phyloP scores from a whole-genome alignment of 2,329 filamentous ascomycete genomes.

The Orbilia brochopaga region DNA sequence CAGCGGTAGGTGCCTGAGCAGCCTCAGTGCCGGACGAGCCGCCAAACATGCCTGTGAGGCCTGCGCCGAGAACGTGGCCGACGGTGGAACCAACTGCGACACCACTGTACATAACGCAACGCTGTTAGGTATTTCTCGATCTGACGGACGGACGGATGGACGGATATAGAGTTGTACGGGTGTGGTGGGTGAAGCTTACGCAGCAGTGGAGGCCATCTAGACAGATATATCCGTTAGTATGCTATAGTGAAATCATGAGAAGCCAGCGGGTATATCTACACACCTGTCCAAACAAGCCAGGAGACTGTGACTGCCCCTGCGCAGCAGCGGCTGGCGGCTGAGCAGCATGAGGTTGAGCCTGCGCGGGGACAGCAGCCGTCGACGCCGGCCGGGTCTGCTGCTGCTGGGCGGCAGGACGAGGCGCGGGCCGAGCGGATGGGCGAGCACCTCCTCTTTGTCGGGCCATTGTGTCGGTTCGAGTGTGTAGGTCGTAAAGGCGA shows the following conservation, averaged over 20 bases:
- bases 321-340: conserved; percentile 59
- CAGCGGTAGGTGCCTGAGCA: conserved; percentile 62
- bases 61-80: conserved; percentile 88
- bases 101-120: conserved; percentile 68
- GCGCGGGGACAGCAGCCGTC: conserved; percentile 60
- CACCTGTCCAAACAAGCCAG: conserved; percentile 78
- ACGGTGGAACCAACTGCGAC: conserved; percentile 94
- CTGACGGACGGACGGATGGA: conserved; percentile 15
- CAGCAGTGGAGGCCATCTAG: conserved; percentile 94
- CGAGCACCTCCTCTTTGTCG: conserved; percentile 76
- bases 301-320: conserved; percentile 65
- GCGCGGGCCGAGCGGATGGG: conserved; percentile 68
- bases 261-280: conserved; percentile 5
- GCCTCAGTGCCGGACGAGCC: conserved; percentile 68
- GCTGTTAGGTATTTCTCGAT: conserved; percentile 54
- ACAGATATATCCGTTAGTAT: conserved; percentile 24
- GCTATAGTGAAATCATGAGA: conserved; percentile 8
- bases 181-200: conserved; percentile 68
- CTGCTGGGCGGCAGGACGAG: conserved; percentile 62
- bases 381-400: conserved; percentile 63
- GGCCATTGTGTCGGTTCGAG: conserved; percentile 67
- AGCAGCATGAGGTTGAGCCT: conserved; percentile 60
- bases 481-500: neutral
- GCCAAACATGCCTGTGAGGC: conserved; percentile 67
- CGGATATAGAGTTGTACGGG: neutral